Evolutionary conservation across 768 basidiomycete genomes (phyloP), one percentile per base, ranked within the genome.

Genomic region (Psilocybe sp.): DNA sequence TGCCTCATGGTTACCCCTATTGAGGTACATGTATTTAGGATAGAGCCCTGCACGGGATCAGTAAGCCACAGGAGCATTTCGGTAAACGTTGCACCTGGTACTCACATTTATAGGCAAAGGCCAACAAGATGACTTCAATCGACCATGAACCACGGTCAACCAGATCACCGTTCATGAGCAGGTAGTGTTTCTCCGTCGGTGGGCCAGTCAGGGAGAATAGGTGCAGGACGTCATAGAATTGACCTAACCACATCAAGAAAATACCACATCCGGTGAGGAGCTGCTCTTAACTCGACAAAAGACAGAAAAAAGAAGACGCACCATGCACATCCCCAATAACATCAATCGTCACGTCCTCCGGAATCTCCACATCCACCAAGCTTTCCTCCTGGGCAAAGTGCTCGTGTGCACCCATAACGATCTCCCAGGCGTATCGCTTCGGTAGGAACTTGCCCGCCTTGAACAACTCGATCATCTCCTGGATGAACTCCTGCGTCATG

Each of bases 121-220:
- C 87, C 13, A 89, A 85, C 53, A 98, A 71, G 51, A 95, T 93
- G 50, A 98, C 91, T 68, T 94, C 93, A 49, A 92, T 85, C 10
- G 89, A 91, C 91, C 92, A 94, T 20, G 89, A 91, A n/a, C 95
- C 95, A 53, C 96, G 84, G 67, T 99, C 96, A 34, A 99, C 96
- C 41, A 98, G 85, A 74, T 99, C 96, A 9, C 94, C 91, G 64
- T 92, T 93, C 86, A 94, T 93, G 44, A 95, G 69, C 42, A 94
- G 65, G 58, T 85, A 86, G 57, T 98, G 96, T n/a, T 81, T 84
- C 48, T 89, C 80, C 47, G 75, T 85, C 11, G 97, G 97, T 49
- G 84, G 78, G 13, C 90, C 92, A 0, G 95, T 97, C 56, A 97
- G 73, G 1, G 84, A 83, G 58, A 88, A 82, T 14, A 99, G 75